Conservation (phyloP, 345 rosid genomes). For the Litchi chinensis region DNA sequence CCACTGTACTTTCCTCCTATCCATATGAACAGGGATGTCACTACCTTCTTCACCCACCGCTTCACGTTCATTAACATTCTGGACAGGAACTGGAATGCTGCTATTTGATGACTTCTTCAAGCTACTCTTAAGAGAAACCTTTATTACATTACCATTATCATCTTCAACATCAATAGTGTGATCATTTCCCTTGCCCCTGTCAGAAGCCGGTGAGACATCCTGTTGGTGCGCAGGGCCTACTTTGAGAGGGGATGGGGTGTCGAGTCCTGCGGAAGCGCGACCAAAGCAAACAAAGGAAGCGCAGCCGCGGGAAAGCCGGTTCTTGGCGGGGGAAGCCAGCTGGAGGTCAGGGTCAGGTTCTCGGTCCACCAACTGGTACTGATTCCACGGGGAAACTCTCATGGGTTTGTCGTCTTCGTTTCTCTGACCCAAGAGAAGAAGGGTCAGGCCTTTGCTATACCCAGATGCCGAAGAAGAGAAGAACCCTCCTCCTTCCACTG, state of each 20-base stretch:
- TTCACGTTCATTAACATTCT: constrained; percentile 40
- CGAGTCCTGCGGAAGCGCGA: constrained; percentile 81
- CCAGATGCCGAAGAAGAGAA: constrained; percentile 98
- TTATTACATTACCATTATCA: constrained; percentile 43
- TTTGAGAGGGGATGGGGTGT: constrained; percentile 72
- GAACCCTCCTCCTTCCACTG: constrained; percentile 98
- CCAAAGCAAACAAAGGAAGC: constrained; percentile 88
- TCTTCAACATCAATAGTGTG: constrained; percentile 41
- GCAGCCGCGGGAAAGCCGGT: constrained; percentile 81
- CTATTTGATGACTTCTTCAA: constrained; percentile 62
- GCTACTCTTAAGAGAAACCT: constrained; percentile 68
- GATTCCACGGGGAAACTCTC: constrained; percentile 97
- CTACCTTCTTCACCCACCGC: constrained; percentile 45
- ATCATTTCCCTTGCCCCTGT: constrained; percentile 43
- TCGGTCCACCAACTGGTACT: constrained; percentile 91
- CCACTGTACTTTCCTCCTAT: constrained; percentile 91
- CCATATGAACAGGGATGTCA: constrained; percentile 45
- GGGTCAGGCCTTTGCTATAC: constrained; percentile 86
- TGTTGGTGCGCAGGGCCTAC: constrained; percentile 73
- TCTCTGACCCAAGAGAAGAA: constrained; percentile 84
- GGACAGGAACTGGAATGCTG: constrained; percentile 38
- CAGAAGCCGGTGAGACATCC: constrained; percentile 53
- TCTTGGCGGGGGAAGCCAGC: constrained; percentile 91
- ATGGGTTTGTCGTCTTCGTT: constrained; percentile 79
- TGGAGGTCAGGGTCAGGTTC: constrained; percentile 77